These are phyloP conservation scores for Camelina neglecta DNA, from an alignment of 345 rosid species.

Conservation along the genomic window DNA sequence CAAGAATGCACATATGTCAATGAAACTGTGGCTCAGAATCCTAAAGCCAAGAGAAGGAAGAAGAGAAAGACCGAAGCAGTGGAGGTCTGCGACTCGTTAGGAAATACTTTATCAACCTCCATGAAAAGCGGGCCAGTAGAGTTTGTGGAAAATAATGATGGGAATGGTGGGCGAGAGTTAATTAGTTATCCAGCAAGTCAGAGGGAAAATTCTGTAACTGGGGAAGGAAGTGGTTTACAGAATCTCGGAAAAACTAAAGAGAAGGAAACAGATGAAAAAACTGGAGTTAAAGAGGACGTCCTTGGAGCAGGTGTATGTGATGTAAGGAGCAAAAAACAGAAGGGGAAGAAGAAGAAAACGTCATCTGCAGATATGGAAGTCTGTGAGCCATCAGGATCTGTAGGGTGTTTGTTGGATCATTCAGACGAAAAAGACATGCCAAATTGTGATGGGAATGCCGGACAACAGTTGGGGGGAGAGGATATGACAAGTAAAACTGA, in stretches of 20 bases:
- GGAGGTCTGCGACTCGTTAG: conserved; percentile 20
- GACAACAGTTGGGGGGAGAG: conserved; percentile 14
- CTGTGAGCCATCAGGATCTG: conserved; percentile 22
- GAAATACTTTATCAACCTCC: conserved; percentile 19
- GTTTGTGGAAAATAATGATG: conserved; percentile 10
- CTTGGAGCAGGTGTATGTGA: conserved; percentile 27
- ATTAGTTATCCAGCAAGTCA: not conserved
- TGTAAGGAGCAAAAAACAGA: conserved; percentile 10
- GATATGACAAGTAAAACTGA: conserved; percentile 15
- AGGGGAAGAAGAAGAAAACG: conserved; percentile 30
- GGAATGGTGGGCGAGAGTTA: not conserved
- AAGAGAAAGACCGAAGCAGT: conserved; percentile 25
- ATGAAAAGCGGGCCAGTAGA: conserved; percentile 2
- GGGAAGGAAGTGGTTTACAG: conserved; percentile 20
- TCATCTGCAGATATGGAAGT: conserved; percentile 32
- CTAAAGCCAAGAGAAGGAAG: conserved; percentile 40
- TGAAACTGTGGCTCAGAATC: conserved; percentile 29
- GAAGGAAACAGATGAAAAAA: conserved; percentile 18
- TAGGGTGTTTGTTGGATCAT: conserved; percentile 28
- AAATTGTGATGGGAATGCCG: conserved; percentile 4
- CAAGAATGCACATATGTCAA: conserved; percentile 15
- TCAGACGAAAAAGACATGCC: conserved; percentile 19
- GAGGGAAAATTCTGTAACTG: conserved; percentile 5
- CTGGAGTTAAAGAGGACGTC: not conserved
- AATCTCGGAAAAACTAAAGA: conserved; percentile 9